Percentiles rank a stretch among this genome's conserved stretches.
Conservation (phyloP, 2,329 filamentous ascomycete genomes). For the Hortaea sp. region DNA sequence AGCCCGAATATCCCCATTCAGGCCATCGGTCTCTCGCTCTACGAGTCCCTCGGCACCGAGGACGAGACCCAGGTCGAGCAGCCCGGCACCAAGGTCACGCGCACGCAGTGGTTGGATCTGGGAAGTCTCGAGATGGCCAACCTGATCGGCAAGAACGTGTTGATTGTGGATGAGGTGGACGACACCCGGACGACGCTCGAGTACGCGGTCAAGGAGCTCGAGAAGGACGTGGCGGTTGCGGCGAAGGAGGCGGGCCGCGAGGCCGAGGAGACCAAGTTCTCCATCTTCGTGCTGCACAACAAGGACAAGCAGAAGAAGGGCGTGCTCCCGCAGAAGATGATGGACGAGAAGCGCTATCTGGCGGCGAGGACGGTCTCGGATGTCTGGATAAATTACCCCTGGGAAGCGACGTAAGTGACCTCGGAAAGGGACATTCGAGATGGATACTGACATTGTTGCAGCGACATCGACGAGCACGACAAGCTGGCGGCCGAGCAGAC, state of each 20-base stretch:
- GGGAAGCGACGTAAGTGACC: conserved; percentile 67
- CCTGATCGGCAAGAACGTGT: conserved; percentile 78
- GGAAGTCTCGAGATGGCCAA: conserved; percentile 77
- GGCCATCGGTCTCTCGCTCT: conserved; percentile 94
- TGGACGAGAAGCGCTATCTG: conserved; percentile 62
- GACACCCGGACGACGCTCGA: conserved; percentile 90
- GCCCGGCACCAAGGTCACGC: conserved; percentile 86
- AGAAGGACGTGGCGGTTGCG: conserved; percentile 86
- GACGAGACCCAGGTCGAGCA: conserved; percentile 50
- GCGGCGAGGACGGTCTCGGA: conserved; percentile 85
- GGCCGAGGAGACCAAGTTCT: conserved; percentile 72
- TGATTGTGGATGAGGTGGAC: conserved; percentile 93
- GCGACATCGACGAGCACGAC: conserved; percentile 89
- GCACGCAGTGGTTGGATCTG: conserved; percentile 96
- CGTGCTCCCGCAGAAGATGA: conserved; percentile 65
- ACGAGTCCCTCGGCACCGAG: conserved; percentile 63
- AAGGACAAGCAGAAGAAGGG: conserved; percentile 98
- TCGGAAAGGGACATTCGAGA: conserved; percentile 2
- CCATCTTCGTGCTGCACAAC: conserved; percentile 95
- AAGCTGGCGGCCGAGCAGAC: conserved; percentile 41
- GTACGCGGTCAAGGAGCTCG: conserved; percentile 82
- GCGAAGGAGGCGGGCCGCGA: conserved; percentile 60
- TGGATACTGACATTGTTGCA: conserved; percentile 16
- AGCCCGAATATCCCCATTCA: conserved; percentile 96
- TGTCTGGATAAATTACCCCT: conserved; percentile 98